Conservation (phyloP, 2,329 filamentous ascomycete genomes). For the Talaromyces sp. region DNA sequence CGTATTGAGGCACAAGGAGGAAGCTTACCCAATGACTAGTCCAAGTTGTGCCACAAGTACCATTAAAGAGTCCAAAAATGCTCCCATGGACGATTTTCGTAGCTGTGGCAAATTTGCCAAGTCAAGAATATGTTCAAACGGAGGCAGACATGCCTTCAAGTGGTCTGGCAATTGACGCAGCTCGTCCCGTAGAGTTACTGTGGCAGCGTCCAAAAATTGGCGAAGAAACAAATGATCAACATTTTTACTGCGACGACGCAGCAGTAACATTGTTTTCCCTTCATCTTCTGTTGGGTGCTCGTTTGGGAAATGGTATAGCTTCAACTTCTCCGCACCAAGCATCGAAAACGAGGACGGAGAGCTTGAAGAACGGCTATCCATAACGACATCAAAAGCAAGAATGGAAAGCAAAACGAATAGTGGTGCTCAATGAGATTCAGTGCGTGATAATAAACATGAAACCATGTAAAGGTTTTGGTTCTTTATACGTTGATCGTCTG, state of each 20-base stretch:
- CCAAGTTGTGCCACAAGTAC: background rate
- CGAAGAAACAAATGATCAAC: background rate
- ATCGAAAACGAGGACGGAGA: background rate
- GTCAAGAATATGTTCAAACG: conserved; percentile 3
- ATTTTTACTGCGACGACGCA: background rate
- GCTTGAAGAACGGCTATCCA: background rate
- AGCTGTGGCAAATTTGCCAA: background rate
- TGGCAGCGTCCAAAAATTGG: background rate
- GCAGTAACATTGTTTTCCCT: background rate
- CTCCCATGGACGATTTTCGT: background rate
- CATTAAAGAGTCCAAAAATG: background rate
- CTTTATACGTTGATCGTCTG: background rate
- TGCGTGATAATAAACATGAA: background rate
- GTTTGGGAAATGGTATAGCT: background rate
- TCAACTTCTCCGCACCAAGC: background rate
- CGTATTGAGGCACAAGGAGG: background rate
- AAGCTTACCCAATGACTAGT: background rate
- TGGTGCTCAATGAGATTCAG: background rate
- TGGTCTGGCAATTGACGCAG: background rate
- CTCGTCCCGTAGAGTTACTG: background rate
- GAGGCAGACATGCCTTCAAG: background rate
- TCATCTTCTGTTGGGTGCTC: background rate
- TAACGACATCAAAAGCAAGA: background rate
- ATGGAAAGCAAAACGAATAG: background rate
- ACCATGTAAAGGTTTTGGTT: background rate